Percentiles rank a stretch among this genome's conserved stretches.
These are phyloP conservation scores for Ochromonas danica DNA, from an alignment of 108 stramenopile genomes.

Conservation along the genomic window DNA sequence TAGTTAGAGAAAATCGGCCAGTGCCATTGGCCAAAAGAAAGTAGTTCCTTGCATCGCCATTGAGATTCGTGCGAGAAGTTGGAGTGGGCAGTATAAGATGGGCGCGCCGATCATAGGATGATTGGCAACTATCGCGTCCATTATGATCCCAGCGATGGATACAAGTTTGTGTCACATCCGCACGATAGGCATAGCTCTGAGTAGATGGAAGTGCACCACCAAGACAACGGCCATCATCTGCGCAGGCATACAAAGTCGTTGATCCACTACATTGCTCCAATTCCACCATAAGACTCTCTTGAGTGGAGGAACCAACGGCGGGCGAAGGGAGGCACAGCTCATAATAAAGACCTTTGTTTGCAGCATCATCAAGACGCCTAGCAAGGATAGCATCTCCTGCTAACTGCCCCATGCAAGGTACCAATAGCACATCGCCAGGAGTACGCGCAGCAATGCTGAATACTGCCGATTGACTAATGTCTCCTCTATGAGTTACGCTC, in stretches of 20 bases:
- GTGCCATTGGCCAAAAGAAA: constrained; percentile 28
- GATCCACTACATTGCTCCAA: constrained; percentile 23
- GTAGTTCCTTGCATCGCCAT: constrained; percentile 20
- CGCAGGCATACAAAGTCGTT: constrained; percentile 12
- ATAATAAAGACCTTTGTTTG: neutral
- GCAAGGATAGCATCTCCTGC: neutral
- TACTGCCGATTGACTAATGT: neutral
- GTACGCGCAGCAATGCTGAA: constrained; percentile 27
- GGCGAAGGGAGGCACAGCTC: neutral
- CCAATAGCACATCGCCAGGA: constrained; percentile 2
- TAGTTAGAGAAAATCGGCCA: neutral
- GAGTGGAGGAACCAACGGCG: neutral
- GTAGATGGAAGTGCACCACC: neutral
- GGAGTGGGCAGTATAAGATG: neutral
- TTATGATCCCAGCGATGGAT: neutral
- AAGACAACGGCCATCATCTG: neutral
- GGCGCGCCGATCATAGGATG: neutral
- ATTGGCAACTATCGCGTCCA: neutral
- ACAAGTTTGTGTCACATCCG: constrained; percentile 6
- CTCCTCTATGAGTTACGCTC: neutral
- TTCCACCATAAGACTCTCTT: constrained; percentile 22
- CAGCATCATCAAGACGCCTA: neutral
- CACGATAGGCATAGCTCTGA: neutral
- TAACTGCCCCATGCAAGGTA: neutral
- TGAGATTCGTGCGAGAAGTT: neutral